Percentiles rank a stretch among this genome's conserved stretches.
Conservation (phyloP, 2,329 filamentous ascomycete species). For the Colletotrichum agaves region DNA sequence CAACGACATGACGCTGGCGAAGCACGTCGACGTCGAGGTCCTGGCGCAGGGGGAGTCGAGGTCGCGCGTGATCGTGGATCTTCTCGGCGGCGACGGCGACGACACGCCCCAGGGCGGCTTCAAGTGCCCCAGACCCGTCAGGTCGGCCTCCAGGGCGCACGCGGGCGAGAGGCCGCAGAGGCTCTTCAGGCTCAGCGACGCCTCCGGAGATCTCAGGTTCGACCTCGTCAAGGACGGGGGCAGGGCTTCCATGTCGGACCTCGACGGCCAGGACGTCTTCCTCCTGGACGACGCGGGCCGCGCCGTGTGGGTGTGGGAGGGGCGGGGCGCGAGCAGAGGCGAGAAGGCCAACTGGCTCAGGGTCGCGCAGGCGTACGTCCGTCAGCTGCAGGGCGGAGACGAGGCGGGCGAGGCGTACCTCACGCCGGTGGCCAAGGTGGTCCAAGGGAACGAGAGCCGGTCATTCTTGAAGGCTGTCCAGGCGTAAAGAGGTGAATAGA, state of each 20-base stretch:
- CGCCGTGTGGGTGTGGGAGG: constrained; percentile 75
- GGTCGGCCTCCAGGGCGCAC: constrained; percentile 41
- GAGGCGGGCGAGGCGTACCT: constrained; percentile 51
- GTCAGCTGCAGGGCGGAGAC: constrained; percentile 49
- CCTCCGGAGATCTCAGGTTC: constrained; percentile 66
- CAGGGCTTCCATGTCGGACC: constrained; percentile 56
- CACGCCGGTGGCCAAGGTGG: constrained; percentile 66
- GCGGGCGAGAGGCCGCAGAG: constrained; percentile 47
- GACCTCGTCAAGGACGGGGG: constrained; percentile 66
- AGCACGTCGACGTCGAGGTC: constrained; percentile 73
- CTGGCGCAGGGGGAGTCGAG: constrained; percentile 69
- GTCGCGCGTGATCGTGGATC: constrained; percentile 63
- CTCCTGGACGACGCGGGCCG: constrained; percentile 67
- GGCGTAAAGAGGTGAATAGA: constrained; percentile 38
- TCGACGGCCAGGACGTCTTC: constrained; percentile 71
- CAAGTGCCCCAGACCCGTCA: constrained; percentile 54
- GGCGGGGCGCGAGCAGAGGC: constrained; percentile 63
- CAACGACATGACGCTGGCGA: constrained; percentile 71
- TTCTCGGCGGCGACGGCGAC: constrained; percentile 62
- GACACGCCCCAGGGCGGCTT: constrained; percentile 53
- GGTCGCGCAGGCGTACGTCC: constrained; percentile 67
- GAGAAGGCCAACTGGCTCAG: constrained; percentile 72
- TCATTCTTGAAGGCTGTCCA: constrained; percentile 62
- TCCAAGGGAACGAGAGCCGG: constrained; percentile 64
- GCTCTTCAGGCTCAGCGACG: constrained; percentile 72